Conservation (phyloP, 23 red algal species). For the Gracilaria caudata region DNA sequence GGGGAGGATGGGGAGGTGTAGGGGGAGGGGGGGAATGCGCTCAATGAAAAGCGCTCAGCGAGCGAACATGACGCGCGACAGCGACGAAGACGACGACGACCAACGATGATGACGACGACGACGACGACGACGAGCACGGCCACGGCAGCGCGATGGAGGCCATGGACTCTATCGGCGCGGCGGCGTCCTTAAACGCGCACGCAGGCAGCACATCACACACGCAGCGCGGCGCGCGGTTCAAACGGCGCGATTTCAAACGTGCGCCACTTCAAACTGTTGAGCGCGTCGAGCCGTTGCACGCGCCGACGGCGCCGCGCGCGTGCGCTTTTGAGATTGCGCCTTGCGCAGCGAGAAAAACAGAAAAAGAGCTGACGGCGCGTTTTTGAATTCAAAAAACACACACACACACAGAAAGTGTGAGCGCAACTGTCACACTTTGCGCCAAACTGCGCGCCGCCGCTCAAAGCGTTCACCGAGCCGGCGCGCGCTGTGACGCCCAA, state of each 20-base stretch:
- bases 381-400: too few relatives aligned
- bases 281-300: background rate
- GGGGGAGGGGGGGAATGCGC: background rate
- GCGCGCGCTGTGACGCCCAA: background rate
- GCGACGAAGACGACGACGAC: too few relatives aligned
- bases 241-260: background rate
- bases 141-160: too few relatives aligned
- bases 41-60: background rate
- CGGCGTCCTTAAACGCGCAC: background rate
- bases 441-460: background rate
- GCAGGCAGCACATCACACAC: too few relatives aligned
- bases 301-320: background rate
- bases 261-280: background rate
- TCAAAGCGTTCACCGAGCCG: too few relatives aligned
- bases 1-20: background rate
- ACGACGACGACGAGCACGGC: too few relatives aligned
- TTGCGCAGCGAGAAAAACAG: too few relatives aligned
- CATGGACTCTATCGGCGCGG: too few relatives aligned
- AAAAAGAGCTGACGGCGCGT: background rate
- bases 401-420: too few relatives aligned
- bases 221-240: background rate
- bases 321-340: background rate
- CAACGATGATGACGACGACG: too few relatives aligned
- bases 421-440: background rate
- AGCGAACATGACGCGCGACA: too few relatives aligned